A percentile compares a stretch with the other conserved stretches of the same genome.
Evolutionary conservation across 2,329 filamentous ascomycete species (phyloP).

Genomic region (Colletotrichum liaoningense): DNA sequence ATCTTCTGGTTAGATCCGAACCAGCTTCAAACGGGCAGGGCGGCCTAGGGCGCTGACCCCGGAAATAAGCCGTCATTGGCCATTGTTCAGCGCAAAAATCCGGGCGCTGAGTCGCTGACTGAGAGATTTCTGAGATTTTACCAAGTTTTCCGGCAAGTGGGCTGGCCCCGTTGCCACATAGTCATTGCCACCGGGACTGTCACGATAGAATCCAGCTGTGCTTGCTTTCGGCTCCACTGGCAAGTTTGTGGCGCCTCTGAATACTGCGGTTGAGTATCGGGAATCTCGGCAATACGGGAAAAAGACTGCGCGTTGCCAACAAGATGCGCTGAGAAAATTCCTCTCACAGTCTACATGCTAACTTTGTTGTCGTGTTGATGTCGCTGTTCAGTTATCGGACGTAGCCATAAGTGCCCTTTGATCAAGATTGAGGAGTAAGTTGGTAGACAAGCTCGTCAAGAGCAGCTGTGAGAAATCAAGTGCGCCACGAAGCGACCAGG

Average conservation of each 20-base stretch:
- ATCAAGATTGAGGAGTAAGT: background rate
- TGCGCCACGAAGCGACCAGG: background rate
- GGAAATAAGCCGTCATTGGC: background rate
- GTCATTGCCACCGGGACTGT: background rate
- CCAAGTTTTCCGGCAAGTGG: background rate
- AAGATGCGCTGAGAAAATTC: background rate
- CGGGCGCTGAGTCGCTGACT: background rate
- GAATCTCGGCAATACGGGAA: background rate
- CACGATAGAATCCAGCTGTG: background rate
- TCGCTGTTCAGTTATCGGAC: background rate
- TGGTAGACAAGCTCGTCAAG: background rate
- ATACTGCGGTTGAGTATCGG: background rate
- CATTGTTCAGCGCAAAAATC: background rate
- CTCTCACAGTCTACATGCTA: background rate
- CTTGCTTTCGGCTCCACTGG: background rate
- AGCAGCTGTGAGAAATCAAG: background rate
- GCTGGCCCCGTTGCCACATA: background rate
- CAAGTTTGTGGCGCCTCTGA: background rate
- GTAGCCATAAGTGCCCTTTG: fast-evolving
- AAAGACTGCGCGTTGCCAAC: background rate
- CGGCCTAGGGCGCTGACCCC: background rate
- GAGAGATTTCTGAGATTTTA: background rate
- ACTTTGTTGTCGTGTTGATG: background rate
- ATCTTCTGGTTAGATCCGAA: background rate
- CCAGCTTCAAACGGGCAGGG: background rate